Conservation (phyloP, 208 protist genomes). For the Leishmania arabica region DNA sequence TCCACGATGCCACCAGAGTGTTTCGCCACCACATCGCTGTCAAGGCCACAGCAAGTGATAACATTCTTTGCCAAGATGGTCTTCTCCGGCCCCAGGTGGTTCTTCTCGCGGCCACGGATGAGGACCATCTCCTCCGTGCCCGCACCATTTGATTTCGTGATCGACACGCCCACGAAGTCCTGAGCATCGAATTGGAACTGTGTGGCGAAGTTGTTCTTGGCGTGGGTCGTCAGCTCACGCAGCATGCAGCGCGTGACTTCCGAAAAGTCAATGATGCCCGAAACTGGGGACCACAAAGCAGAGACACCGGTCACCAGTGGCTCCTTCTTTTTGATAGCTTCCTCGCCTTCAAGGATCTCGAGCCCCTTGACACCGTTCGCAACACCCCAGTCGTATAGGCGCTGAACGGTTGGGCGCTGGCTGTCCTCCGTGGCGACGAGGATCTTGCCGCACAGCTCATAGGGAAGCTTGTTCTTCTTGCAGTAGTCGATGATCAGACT, state of each 20-base stretch:
- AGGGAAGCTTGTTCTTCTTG: slow-evolving; percentile 78
- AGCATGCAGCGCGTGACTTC: slow-evolving; percentile 74
- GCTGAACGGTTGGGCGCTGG: slow-evolving; percentile 60
- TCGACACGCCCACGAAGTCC: slow-evolving; percentile 75
- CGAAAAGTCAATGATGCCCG: slow-evolving; percentile 88
- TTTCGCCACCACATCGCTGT: slow-evolving; percentile 70
- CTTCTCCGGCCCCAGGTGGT: slow-evolving; percentile 75
- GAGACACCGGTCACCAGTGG: slow-evolving; percentile 65
- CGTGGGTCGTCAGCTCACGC: slow-evolving; percentile 47
- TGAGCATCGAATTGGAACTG: slow-evolving; percentile 74
- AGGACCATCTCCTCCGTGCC: slow-evolving; percentile 63
- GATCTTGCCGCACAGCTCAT: slow-evolving; percentile 87
- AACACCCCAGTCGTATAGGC: slow-evolving; percentile 74
- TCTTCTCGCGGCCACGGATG: slow-evolving; percentile 74
- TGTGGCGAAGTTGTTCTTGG: slow-evolving; percentile 45
- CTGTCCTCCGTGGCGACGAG: slow-evolving; percentile 78
- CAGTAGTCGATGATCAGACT: slow-evolving; percentile 89
- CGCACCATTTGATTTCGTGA: slow-evolving; percentile 21
- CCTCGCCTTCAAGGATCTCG: slow-evolving; percentile 57
- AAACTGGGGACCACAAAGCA: slow-evolving; percentile 86
- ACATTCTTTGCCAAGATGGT: slow-evolving; percentile 65
- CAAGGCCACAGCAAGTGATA: slow-evolving; percentile 89
- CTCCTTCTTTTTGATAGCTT: slow-evolving; percentile 77
- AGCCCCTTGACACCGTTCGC: slow-evolving; percentile 87
- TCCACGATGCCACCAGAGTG: slow-evolving; percentile 51